phyloP scores from a whole-genome alignment of 179 eudicot species.

The Silene coronaria region DNA sequence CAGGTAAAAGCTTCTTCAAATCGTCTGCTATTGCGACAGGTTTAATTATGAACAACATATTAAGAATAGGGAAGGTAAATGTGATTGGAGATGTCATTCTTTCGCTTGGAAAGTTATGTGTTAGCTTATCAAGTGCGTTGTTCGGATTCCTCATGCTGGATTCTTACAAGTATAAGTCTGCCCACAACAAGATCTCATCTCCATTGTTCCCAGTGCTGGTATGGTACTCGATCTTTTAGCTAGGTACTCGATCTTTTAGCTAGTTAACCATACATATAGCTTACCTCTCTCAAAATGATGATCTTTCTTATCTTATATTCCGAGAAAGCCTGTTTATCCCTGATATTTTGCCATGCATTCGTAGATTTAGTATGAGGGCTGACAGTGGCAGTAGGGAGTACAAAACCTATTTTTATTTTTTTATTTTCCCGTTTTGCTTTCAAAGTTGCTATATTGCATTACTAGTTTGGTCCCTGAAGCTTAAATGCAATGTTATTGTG shows the following conservation, averaged over 20 bases:
- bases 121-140: conserved; percentile 82
- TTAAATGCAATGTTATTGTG: no score
- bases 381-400: no score
- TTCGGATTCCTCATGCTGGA: conserved; percentile 85
- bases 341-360: background rate
- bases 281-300: background rate
- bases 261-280: background rate
- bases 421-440: no score
- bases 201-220: conserved; percentile 95
- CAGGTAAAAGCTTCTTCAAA: conserved; percentile 87
- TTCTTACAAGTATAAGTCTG: conserved; percentile 64
- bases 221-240: conserved; percentile 21
- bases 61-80: conserved; percentile 90
- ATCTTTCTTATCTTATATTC: background rate
- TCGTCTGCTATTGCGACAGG: conserved; percentile 92
- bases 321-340: background rate
- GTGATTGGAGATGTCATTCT: conserved; percentile 90
- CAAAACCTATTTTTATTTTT: no score
- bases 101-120: conserved; percentile 86
- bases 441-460: no score
- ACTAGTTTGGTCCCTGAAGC: no score
- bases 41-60: conserved; percentile 78
- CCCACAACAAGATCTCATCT: conserved; percentile 93
- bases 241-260: conserved; percentile 15
- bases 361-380: background rate